A percentile compares a stretch with the other conserved stretches of the same genome.
These are phyloP conservation scores for Niveomyces coronatus DNA, from an alignment of 2,329 filamentous ascomycete genomes.

Conservation along the genomic window DNA sequence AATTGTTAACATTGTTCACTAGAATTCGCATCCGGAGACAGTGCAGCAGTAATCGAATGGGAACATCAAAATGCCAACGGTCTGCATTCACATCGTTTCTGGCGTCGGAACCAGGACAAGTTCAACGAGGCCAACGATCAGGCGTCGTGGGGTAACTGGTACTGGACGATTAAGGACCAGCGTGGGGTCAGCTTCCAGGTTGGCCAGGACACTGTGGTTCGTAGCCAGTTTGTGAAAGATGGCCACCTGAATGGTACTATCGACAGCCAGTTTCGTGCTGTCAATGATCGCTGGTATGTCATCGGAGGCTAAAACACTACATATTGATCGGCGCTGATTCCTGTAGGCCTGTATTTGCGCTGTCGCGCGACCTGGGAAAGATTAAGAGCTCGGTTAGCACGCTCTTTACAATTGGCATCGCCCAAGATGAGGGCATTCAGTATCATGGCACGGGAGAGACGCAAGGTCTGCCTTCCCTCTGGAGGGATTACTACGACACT, in stretches of 20 bases:
- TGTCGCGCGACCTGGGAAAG: constrained; percentile 50
- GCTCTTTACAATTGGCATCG: constrained; percentile 66
- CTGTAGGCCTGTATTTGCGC: constrained; percentile 67
- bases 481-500: constrained; percentile 55
- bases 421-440: constrained; percentile 67
- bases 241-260: constrained; percentile 53
- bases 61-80: constrained; percentile 39
- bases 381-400: constrained; percentile 31
- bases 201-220: constrained; percentile 55
- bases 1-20: constrained; percentile 3
- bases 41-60: constrained; percentile 48
- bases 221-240: constrained; percentile 53
- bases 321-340: constrained; percentile 5
- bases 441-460: constrained; percentile 60
- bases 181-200: constrained; percentile 55
- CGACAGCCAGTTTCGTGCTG: constrained; percentile 48
- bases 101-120: constrained; percentile 47
- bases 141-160: constrained; percentile 72
- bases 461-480: constrained; percentile 57
- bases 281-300: constrained; percentile 24
- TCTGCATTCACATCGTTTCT: constrained; percentile 55
- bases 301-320: background rate
- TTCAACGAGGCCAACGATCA: constrained; percentile 61
- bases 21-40: constrained; percentile 66
- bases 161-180: constrained; percentile 57